Evolutionary conservation across 2,329 filamentous ascomycete species (phyloP), one percentile per base, ranked within the genome.

Genomic region (Colletotrichum sidae): DNA sequence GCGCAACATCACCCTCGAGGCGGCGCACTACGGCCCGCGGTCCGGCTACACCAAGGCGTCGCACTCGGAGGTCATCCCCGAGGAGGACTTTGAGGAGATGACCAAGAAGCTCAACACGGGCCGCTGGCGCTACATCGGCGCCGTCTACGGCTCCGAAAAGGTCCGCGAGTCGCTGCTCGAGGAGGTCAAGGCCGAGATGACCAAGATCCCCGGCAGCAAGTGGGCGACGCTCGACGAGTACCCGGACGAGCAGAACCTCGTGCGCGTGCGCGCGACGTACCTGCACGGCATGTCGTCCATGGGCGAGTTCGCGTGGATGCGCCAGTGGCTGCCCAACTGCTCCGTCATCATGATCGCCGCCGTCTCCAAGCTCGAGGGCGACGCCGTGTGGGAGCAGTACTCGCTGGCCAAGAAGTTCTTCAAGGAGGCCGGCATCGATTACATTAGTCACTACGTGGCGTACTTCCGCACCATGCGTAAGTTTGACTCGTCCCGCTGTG

Each of bases 31-130:
- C 39, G 61, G 61, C 17, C 50, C 61, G 3, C 56, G 61, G 6
- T 65, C 61, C 10, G 60, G 61, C 44, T 65, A 65, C 33, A 65
- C 56, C 38, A 65, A 55, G 3, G 74, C 57, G 2, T 66, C 58
- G 6, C 55, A 60, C 5, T 17, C 33, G 4, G 56, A 65, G 45
- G 3, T 60, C 5, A 65, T 65, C 3, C 61, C 61, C 1, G 55
- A 65, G 8, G 61, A 55, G 11, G 61, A 65, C 50, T 65, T 65
- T 6, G 56, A 65, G 44, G 60, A 55, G 38, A 60, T 55, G 50
- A 56, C 56, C 11, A 55, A 60, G 38, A 65, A 65, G 50, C 56
- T 60, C 33, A 65, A 65, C 33, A 65, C 55, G 0, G 56, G 61
- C 2, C 56, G 61, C 2, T 65, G 61, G 61, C 61, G 55, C 12